Evolutionary conservation across 495 filamentous ascomycete genomes (phyloP).

Genomic region (Talaromyces wortmannii): DNA sequence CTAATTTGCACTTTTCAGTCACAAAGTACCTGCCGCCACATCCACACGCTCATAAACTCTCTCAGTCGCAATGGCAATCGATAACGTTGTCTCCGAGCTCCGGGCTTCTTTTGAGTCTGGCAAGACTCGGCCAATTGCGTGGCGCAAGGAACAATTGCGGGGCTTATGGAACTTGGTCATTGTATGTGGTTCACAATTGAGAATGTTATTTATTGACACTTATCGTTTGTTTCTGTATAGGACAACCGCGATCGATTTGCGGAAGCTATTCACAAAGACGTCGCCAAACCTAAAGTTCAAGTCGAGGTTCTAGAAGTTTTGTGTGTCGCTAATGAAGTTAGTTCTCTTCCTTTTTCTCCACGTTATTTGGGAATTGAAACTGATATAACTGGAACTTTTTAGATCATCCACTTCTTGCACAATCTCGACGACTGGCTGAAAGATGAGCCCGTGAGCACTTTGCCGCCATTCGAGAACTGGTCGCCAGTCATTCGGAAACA

Average conservation of each 20-base stretch:
- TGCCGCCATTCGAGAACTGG: conserved; percentile 1
- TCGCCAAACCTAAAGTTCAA: not conserved
- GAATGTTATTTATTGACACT: not conserved
- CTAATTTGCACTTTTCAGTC: too few species aligned
- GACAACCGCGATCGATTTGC: conserved; percentile 1
- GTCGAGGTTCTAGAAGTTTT: not conserved
- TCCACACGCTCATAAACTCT: too few species aligned
- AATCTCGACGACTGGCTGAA: conserved; percentile 69
- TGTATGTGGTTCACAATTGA: not conserved
- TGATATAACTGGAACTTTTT: too few species aligned
- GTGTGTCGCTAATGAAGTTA: not conserved
- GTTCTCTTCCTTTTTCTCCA: not conserved
- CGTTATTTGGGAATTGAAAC: too few species aligned
- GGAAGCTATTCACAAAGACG: not conserved
- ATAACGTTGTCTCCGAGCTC: not conserved
- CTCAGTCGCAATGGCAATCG: not conserved
- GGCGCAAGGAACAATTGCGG: not conserved
- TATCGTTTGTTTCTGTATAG: not conserved
- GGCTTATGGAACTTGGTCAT: not conserved
- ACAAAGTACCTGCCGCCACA: too few species aligned
- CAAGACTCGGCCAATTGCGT: not conserved
- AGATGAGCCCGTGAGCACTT: conserved; percentile 56
- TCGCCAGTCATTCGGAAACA: conserved; percentile 59
- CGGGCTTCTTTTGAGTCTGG: not conserved
- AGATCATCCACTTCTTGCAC: conserved; percentile 56